Base-by-base conservation (phyloP, 768 basidiomycete genomes). In the Sporobolomyces phaffii region DNA sequence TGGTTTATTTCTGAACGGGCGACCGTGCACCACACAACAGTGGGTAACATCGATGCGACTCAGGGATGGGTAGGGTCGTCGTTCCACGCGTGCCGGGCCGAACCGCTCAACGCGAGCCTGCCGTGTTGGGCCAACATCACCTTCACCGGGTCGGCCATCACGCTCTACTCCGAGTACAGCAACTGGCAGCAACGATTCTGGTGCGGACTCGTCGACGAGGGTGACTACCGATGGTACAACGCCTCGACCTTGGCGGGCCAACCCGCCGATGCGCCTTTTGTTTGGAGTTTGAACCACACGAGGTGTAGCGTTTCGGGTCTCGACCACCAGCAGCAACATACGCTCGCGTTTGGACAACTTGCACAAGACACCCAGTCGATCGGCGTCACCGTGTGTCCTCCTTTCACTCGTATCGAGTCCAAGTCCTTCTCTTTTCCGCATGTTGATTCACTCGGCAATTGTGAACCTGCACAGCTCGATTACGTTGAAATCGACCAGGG, bases 221-320 rank as follows among this genome's bases (percentile, higher is more conserved):
- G 10, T 2, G 28, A 29, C 14, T 65, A 59, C 57, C 9, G 22
- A 22, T 65, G 64, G 65, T 51, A 13, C 34, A 66, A 54, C 47
- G 59, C 36, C 6, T 56, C 52, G n/a, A 26, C 24, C 15, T 48
- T 28, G 31, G 24, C 43, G 3, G 7, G 15, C 14, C 34, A 31
- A 11, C 11, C 20, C 1, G n/a, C 24, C 10, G 29, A 34, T 1
- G 28, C 50, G 0, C 44, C 24, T 2, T 41, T 56, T 20, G 26
- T 29, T 24, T 56, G 54, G 54, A 41, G 54, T 56, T 29, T 66
- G n/a, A 66, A 66, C 31, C 44, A 24, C n/a, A 66, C 65, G 15
- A 44, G 65, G 3, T 66, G 65, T 40, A 5, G 8, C 14, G 52
- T 66, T 17, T 5, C 18, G 2, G 65, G 59, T 1, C 47, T 66